Evolutionary conservation across 225 moss, liverwort and hornwort genomes (phyloP).

Genomic region (Bryum argenteum): DNA sequence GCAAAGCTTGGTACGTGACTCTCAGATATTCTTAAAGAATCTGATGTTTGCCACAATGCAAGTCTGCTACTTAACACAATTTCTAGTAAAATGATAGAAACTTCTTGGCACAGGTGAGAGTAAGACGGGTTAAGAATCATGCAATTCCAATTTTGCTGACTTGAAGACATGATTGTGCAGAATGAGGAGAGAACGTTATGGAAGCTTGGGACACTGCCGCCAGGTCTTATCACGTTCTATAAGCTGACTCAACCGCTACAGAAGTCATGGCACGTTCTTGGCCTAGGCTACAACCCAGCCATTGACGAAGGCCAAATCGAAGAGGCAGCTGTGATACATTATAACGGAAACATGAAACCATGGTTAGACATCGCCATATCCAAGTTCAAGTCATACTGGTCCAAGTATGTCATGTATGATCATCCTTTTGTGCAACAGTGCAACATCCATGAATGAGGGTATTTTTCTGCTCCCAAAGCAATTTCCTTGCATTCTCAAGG

Average conservation of each 20-base stretch:
- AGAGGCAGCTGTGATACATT: constrained; percentile 61
- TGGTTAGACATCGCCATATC: constrained; percentile 68
- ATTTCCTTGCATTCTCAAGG: constrained; percentile 10
- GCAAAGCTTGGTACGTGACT: constrained; percentile 56
- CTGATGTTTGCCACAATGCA: not conserved
- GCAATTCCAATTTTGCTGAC: constrained; percentile 21
- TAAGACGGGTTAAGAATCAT: no score
- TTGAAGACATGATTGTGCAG: constrained; percentile 33
- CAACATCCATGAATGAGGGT: constrained; percentile 57
- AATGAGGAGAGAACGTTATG: constrained; percentile 70
- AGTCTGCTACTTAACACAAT: not conserved
- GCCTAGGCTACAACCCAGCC: constrained; percentile 66
- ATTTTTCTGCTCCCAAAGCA: not conserved
- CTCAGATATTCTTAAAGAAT: not conserved
- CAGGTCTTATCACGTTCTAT: constrained; percentile 70
- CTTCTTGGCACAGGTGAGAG: no score
- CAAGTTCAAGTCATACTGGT: constrained; percentile 67
- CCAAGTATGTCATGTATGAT: constrained; percentile 62
- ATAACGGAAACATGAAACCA: constrained; percentile 69
- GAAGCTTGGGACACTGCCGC: constrained; percentile 72
- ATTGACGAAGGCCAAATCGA: constrained; percentile 53
- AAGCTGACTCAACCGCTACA: constrained; percentile 54
- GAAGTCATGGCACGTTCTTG: constrained; percentile 72
- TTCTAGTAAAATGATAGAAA: not conserved
- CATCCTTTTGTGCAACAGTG: constrained; percentile 58